These are phyloP conservation scores for Acmispon strigosus DNA, from an alignment of 306 rosid genomes.

Conservation along the genomic window DNA sequence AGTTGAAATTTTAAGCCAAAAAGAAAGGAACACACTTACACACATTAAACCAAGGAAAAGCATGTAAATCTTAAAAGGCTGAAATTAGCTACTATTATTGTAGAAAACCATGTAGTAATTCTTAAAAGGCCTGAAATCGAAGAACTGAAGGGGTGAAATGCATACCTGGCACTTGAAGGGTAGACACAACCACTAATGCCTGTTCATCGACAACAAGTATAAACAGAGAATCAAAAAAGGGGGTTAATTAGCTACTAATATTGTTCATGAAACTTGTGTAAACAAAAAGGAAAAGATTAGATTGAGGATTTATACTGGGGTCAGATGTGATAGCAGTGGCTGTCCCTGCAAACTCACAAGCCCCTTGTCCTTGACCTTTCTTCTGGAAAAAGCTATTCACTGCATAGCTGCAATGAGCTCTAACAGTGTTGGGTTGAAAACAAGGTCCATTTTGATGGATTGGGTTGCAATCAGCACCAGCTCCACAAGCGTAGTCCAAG, in stretches of 20 bases:
- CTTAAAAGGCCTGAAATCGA: neutral
- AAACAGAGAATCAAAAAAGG: no score
- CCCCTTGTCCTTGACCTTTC: constrained; percentile 53
- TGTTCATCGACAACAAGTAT: constrained; percentile 27
- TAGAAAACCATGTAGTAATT: no score
- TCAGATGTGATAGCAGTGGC: constrained; percentile 43
- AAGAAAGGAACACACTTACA: neutral
- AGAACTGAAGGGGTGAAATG: neutral
- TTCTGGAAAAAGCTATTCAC: constrained; percentile 75
- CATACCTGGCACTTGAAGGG: constrained; percentile 81
- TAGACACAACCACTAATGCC: constrained; percentile 57
- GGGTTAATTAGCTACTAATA: neutral
- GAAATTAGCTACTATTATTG: no score
- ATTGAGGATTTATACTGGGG: constrained; percentile 48
- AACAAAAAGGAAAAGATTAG: neutral
- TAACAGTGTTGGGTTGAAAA: constrained; percentile 59
- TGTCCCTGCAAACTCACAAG: constrained; percentile 81
- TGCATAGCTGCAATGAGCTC: constrained; percentile 73
- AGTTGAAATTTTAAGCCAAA: neutral
- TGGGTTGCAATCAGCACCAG: constrained; percentile 82
- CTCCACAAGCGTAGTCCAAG: constrained; percentile 84
- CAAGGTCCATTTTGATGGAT: constrained; percentile 45
- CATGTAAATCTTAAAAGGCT: neutral
- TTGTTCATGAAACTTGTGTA: neutral
- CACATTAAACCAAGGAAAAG: neutral